phyloP scores from a whole-genome alignment of 2,329 filamentous ascomycete genomes.

The Pleomassaria siparia region DNA sequence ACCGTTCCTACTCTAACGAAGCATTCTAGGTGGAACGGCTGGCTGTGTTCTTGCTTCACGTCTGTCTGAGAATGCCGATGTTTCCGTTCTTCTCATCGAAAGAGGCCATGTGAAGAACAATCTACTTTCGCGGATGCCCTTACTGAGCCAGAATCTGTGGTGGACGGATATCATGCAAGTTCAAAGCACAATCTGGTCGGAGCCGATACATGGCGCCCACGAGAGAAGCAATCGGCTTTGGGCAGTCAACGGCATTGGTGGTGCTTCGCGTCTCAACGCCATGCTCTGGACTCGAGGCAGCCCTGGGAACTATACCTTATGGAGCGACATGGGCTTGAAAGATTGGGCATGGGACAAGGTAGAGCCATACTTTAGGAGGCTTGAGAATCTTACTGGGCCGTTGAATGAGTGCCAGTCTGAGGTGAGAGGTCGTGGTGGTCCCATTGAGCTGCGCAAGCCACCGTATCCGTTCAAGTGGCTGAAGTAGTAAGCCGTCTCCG shows the following conservation, averaged over 20 bases:
- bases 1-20: constrained; percentile 6
- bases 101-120: constrained; percentile 14
- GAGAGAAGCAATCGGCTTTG: constrained; percentile 9
- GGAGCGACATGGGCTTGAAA: constrained; percentile 11
- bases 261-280: constrained; percentile 15
- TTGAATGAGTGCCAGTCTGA: constrained; percentile 5
- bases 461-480: constrained; percentile 15
- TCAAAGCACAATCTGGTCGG: constrained; percentile 11
- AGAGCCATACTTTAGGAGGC: constrained; percentile 13
- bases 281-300: constrained; percentile 17
- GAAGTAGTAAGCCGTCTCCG: constrained; percentile 12
- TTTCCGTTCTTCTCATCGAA: constrained; percentile 16
- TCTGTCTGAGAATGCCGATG: constrained; percentile 12
- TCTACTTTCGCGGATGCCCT: constrained; percentile 11
- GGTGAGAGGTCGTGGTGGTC: constrained; percentile 11
- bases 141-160: constrained; percentile 11
- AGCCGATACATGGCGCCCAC: constrained; percentile 10
- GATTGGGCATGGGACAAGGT: constrained; percentile 16
- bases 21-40: constrained; percentile 13
- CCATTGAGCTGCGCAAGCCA: constrained; percentile 11
- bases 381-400: constrained; percentile 9
- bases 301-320: constrained; percentile 12
- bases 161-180: constrained; percentile 11
- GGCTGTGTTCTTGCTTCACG: constrained; percentile 15
- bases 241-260: constrained; percentile 15